Evolutionary conservation across 2,329 filamentous ascomycete species (phyloP).

Genomic region (Colletotrichum zoysiae): DNA sequence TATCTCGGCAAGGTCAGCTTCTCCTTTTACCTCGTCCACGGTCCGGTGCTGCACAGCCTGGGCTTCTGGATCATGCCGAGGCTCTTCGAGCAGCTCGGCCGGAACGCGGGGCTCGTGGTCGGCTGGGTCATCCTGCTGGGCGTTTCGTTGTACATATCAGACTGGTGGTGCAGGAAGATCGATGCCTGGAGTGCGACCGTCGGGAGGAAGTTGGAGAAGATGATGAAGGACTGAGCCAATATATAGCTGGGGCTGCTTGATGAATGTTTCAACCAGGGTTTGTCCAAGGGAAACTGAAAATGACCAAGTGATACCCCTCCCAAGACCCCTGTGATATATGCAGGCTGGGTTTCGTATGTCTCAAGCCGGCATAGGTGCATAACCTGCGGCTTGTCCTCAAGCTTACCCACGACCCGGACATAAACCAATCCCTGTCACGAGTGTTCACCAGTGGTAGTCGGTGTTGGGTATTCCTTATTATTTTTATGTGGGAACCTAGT

Average conservation of each 20-base stretch:
- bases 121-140: constrained; percentile 50
- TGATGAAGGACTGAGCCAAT: constrained; percentile 43
- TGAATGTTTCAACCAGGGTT: background rate
- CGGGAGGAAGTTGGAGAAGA: constrained; percentile 52
- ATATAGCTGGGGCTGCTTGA: too few species aligned
- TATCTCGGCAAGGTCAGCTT: constrained; percentile 57
- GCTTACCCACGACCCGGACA: background rate
- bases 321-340: background rate
- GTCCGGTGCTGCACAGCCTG: constrained; percentile 47
- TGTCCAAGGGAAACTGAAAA: background rate
- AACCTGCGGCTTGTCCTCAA: background rate
- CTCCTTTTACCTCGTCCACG: constrained; percentile 57
- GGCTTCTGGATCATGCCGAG: constrained; percentile 54
- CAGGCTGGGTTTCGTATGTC: background rate
- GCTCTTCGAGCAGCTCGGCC: constrained; percentile 53
- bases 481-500: background rate
- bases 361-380: background rate
- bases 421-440: background rate
- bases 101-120: constrained; percentile 47
- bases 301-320: background rate
- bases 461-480: background rate
- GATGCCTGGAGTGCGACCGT: constrained; percentile 54
- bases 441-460: background rate
- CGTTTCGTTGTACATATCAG: constrained; percentile 51
- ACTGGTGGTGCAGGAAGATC: constrained; percentile 53